Evolutionary conservation across 768 basidiomycete species (phyloP).

Genomic region (Auriscalpium microsporum): DNA sequence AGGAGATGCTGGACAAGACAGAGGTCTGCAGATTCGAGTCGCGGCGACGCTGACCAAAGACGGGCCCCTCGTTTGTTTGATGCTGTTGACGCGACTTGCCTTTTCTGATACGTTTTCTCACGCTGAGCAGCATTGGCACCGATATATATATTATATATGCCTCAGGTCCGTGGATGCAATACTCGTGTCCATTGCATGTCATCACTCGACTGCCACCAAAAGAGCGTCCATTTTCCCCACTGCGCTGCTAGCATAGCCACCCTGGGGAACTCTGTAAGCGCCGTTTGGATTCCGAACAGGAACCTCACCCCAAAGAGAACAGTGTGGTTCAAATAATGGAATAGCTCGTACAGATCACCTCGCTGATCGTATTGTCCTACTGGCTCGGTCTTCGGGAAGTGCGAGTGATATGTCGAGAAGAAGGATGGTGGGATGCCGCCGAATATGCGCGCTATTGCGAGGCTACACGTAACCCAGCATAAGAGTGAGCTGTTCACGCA

Average conservation of each 20-base stretch:
- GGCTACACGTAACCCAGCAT: conserved; percentile 29
- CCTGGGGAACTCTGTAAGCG: conserved; percentile 17
- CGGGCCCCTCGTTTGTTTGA: not conserved
- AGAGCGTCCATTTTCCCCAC: conserved; percentile 36
- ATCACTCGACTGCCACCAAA: conserved; percentile 27
- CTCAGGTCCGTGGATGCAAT: too few relatives aligned
- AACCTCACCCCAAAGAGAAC: conserved; percentile 64
- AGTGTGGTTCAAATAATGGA: conserved; percentile 79
- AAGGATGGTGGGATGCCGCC: conserved; percentile 63
- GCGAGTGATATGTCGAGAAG: conserved; percentile 54
- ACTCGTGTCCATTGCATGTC: too few relatives aligned
- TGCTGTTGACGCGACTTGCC: conserved; percentile 1
- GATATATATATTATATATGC: too few relatives aligned
- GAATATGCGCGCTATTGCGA: conserved; percentile 74
- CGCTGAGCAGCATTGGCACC: too few relatives aligned
- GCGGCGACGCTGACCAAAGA: not conserved
- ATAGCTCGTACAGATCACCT: conserved; percentile 65
- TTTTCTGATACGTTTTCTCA: too few relatives aligned
- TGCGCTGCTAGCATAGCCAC: conserved; percentile 47
- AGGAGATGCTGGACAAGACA: not conserved
- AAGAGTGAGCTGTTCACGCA: not conserved
- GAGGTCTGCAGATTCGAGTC: not conserved
- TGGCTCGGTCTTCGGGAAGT: conserved; percentile 58
- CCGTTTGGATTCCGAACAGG: not conserved
- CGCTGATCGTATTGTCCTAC: conserved; percentile 55